phyloP scores from a whole-genome alignment of 2,329 filamentous ascomycete genomes.

The Coniochaeta hoffmannii region DNA sequence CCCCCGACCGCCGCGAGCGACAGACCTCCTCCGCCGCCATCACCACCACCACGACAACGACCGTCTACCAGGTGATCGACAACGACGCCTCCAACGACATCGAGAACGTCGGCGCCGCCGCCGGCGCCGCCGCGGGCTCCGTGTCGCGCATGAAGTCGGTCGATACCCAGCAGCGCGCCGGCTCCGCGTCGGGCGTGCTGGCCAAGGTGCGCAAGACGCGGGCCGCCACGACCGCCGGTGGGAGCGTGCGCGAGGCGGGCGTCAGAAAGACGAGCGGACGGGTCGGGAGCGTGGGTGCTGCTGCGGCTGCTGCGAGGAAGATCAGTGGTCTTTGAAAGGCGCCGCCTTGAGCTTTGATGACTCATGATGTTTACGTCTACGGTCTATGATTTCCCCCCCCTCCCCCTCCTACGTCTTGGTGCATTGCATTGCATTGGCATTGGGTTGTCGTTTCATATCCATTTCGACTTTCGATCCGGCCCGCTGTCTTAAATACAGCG shows the following conservation, averaged over 20 bases:
- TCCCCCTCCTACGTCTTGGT: background rate
- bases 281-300: constrained; percentile 49
- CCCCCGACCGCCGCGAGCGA: constrained; percentile 51
- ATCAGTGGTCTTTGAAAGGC: constrained; percentile 23
- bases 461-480: no score
- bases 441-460: no score
- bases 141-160: constrained; percentile 50
- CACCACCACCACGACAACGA: constrained; percentile 62
- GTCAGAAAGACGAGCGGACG: constrained; percentile 59
- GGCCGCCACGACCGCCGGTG: constrained; percentile 20
- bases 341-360: constrained; percentile 1
- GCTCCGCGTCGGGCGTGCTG: constrained; percentile 47
- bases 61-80: constrained; percentile 51
- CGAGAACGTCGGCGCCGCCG: constrained; percentile 56
- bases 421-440: background rate
- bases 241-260: constrained; percentile 47
- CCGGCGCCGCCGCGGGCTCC: constrained; percentile 35
- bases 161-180: constrained; percentile 40
- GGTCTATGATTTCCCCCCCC: background rate
- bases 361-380: constrained; percentile 1
- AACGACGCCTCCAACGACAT: constrained; percentile 63
- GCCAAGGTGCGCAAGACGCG: constrained; percentile 51
- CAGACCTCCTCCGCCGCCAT: constrained; percentile 64
- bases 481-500: no score
- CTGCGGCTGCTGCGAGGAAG: constrained; percentile 42